Evolutionary conservation across 805 yeast species (phyloP), one percentile per base, ranked within the genome.

Genomic region (Saturnispora quitensis): DNA sequence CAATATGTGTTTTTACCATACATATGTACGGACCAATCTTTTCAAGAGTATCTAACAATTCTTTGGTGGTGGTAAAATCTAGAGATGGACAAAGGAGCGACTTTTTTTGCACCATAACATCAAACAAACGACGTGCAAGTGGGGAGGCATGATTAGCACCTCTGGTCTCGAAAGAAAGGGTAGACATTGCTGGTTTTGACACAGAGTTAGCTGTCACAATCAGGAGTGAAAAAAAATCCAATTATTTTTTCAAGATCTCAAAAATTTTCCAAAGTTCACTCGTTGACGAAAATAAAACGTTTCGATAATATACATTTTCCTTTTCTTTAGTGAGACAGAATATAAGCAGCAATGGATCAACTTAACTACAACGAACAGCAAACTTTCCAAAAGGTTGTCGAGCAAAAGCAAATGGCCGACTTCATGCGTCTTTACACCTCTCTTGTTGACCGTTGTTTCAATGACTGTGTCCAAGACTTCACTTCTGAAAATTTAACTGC

Each of bases 371-470:
- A 88, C 68, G 99, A 91, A 74, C 98, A 93, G 73, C 97, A 89
- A 72, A 91, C 89, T 63, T 91, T 91, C 73, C 96, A 89, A 73
- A 90, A 84, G 70, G 74, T 91, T 58, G 96, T 91, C 58, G 99
- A 91, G 74, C 90, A 86, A 68, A 91, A 91, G 77, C 99, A 91
- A 73, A 90, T 93, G 97, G 87, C 86, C 72, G 99, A 91, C 70
- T 93, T 91, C 84, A 91, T 93, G 98, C 85, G 93, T 68, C 75
- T 86, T 53, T 93, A 93, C 80, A 89, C 98, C 58, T 85, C 86
- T 68, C 79, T 93, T 62, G 98, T 93, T 50, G 95, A 91, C 71
- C 86, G 96, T 76, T 93, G 99, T 76, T 93, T 93, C 76, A 81
- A 81, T 55, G 98, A 93, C 73, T 93, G 99, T 75, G 97, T 93